Base-by-base conservation (phyloP, 345 rosid genomes). In the Theobroma cacao region DNA sequence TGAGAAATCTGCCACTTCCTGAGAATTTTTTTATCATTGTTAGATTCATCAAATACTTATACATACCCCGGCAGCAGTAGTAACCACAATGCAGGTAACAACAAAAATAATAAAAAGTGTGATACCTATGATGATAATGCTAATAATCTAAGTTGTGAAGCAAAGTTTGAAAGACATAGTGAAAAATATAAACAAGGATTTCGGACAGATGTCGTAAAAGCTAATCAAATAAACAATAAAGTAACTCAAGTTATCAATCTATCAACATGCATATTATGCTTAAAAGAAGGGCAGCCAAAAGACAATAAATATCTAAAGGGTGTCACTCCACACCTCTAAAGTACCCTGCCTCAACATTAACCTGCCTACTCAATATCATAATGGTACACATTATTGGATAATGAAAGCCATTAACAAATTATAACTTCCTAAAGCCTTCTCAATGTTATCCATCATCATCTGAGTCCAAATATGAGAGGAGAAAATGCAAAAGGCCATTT, bases 1-100 rank as follows among this genome's bases (percentile, higher is more conserved):
- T 73, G 76, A 93, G 92, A 88, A 92, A 92, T 86, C 99, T 91
- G 66, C 99, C 99, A 76, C 98, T 95, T 74, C 99, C 99, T 93
- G 90, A 66, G 24, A 76, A 65, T 5, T 33, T 30, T 13, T 77
- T 75, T 24, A 50, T 5, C 26, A 60, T 28, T 14, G 50, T 84
- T 72, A 86, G 77, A 79, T 34, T 45, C 30, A 33, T 30, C 60
- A 13, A n/a, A 7, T 43, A 64, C 43, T 74, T 76, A 26, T 53
- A 3, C 65, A 33, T 74, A 31, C 70, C 56, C 80, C 53, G 34
- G 24, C 17, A 47, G 15, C 38, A 75, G 14, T 28, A 36, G 26
- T 9, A 73, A 34, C 4, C 22, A 53, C 30, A 77, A 26, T 28
- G 56, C 17, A 3, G 11, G 47, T 28, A 17, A 66, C 7, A 67